These are phyloP conservation scores for Candida pseudoviswanathii DNA, from an alignment of 1,139 yeast species.

Conservation along the genomic window DNA sequence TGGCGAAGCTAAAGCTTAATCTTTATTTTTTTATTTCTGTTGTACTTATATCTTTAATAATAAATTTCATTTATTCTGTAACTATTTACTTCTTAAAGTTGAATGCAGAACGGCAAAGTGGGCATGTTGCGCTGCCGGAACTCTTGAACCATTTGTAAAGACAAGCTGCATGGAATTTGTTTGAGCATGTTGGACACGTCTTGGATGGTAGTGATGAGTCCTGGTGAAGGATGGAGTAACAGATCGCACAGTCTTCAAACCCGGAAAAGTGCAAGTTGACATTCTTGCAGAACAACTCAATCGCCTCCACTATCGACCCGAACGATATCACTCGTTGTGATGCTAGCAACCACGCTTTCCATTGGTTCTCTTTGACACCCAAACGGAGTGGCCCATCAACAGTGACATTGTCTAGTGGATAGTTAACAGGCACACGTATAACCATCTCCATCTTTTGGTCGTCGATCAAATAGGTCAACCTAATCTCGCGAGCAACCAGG, in stretches of 20 bases:
- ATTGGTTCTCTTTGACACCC: slow-evolving; percentile 89
- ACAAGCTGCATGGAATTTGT: slow-evolving; percentile 97
- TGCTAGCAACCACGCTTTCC: slow-evolving; percentile 95
- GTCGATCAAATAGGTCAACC: slow-evolving; percentile 76
- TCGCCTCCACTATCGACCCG: slow-evolving; percentile 80
- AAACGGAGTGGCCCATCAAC: slow-evolving; percentile 80
- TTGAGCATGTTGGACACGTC: slow-evolving; percentile 85
- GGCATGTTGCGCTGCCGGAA: slow-evolving; percentile 89
- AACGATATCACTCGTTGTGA: slow-evolving; percentile 79
- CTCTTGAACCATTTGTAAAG: slow-evolving; percentile 96
- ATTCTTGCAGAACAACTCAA: slow-evolving; percentile 79
- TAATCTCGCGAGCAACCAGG: slow-evolving; percentile 65
- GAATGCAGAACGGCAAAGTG: slow-evolving; percentile 84
- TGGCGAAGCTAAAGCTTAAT: slow-evolving; percentile 14
- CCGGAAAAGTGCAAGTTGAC: slow-evolving; percentile 86
- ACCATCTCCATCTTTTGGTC: slow-evolving; percentile 86
- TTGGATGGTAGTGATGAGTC: slow-evolving; percentile 91
- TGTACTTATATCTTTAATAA: neutral
- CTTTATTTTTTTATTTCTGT: neutral
- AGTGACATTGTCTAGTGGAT: slow-evolving; percentile 36
- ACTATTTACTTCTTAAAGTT: slow-evolving; percentile 40
- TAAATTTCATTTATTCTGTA: neutral
- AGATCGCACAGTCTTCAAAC: slow-evolving; percentile 94
- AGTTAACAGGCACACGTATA: slow-evolving; percentile 42
- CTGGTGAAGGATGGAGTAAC: slow-evolving; percentile 87